These are phyloP conservation scores for Coemansia furcata DNA, from an alignment of 192 early-diverging fungal species.

Conservation along the genomic window DNA sequence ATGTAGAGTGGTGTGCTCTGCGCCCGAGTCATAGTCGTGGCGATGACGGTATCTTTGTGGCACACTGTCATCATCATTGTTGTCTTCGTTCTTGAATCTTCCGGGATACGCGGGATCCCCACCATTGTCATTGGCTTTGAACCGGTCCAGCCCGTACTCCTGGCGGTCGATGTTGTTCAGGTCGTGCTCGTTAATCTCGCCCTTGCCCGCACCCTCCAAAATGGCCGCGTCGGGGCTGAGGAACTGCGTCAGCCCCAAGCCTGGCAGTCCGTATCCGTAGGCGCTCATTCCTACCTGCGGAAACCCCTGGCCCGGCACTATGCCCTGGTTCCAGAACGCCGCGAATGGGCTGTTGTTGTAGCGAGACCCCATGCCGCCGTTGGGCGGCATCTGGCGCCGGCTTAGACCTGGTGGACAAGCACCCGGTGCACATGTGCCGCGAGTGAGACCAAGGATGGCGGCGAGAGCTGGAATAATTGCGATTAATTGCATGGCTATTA, in stretches of 20 bases:
- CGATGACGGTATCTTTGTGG: neutral
- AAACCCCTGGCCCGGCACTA: slow-evolving; percentile 45
- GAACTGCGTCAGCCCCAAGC: slow-evolving; percentile 23
- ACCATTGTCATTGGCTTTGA: slow-evolving; percentile 6
- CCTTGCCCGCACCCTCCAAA: slow-evolving; percentile 35
- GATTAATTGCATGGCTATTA: neutral
- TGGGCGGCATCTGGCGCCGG: slow-evolving; percentile 21
- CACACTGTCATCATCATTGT: neutral
- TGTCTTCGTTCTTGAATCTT: slow-evolving; percentile 30
- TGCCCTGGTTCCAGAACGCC: slow-evolving; percentile 43
- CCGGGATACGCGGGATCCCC: slow-evolving; percentile 41
- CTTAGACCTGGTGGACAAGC: neutral
- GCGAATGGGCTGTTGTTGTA: slow-evolving; percentile 31
- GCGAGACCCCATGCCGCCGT: slow-evolving; percentile 19
- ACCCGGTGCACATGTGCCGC: neutral
- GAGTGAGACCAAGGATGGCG: neutral
- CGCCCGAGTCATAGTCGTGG: slow-evolving; percentile 4
- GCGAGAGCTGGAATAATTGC: neutral
- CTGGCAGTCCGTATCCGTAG: slow-evolving; percentile 46
- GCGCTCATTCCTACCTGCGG: slow-evolving; percentile 51
- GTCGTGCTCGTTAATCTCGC: slow-evolving; percentile 37
- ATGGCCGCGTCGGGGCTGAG: slow-evolving; percentile 33
- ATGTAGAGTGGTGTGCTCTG: neutral
- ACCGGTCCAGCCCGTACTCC: slow-evolving; percentile 19
- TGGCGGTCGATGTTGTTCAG: slow-evolving; percentile 28